Base-by-base conservation (phyloP, 208 protist genomes). In the Crithidia acanthocephali region DNA sequence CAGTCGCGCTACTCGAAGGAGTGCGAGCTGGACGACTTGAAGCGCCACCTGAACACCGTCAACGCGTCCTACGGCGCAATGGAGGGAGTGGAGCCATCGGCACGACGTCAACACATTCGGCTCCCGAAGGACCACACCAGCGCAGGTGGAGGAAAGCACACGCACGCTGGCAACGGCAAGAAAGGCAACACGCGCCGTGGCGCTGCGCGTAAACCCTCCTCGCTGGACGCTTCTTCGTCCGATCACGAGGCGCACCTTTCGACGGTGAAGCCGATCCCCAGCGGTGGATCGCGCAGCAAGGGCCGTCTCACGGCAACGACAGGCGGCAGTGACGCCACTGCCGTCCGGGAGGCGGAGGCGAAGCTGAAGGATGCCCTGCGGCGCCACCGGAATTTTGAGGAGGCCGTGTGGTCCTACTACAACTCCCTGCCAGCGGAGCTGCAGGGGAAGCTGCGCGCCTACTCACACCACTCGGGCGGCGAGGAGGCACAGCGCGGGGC, bases 321-420 rank as follows among this genome's bases (percentile, higher is more conserved):
- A 40, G 11, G 35, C 44, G 13, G 44, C 6, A 48, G 44, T n/a
- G 44, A 48, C 44, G 16, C 52, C 9, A 22, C 53, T 11, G 25
- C 13, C 1, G 57, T 51, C 20, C 53, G 18, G 3, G 22, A 15
- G 7, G 48, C 57, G 11, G 68, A 58, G 68, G n/a, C 13, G 20
- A 23, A 52, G 42, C 37, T 66, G 10, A 45, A 35, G 10, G 40
- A 35, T 18, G 59, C 51, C 20, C 68, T 67, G 58, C 22, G 28
- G 23, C 45, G 61, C 15, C 68, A 66, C 35, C 35, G 48, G 0
- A 15, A 59, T 61, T 44, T 70, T 23, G 50, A 80, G n/a, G 32
- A 69, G 33, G 40, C 52, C 7, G 44, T 75, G 48, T 62, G 62
- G 75, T 52, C 61, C 2, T 77, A 77, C 62, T 76, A 71, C 60